phyloP scores from a whole-genome alignment of 441 rosid genomes.

The Codiaeum variegatum region DNA sequence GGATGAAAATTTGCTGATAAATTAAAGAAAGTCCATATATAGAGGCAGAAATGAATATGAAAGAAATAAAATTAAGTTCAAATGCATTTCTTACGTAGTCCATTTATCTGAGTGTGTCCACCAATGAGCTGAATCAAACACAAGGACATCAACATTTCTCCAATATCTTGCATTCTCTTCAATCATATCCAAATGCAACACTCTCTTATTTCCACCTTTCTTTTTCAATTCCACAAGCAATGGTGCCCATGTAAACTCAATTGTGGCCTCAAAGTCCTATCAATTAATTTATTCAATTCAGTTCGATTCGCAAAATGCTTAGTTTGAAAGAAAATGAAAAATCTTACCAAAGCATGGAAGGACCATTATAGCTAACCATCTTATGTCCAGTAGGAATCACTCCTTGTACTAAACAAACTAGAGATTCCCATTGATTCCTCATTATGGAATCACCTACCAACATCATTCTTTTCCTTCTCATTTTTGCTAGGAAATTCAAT shows the following conservation, averaged over 20 bases:
- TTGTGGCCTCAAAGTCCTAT: constrained; percentile 71
- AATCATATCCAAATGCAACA: constrained; percentile 75
- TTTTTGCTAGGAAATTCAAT: constrained; percentile 64
- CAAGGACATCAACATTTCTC: constrained; percentile 77
- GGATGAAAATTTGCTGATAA: neutral
- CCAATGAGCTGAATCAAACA: constrained; percentile 97
- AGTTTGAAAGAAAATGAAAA: no score
- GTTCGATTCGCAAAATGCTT: neutral
- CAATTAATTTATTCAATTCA: neutral
- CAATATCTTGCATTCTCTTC: constrained; percentile 90
- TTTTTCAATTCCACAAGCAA: constrained; percentile 75
- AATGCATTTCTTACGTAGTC: constrained; percentile 59
- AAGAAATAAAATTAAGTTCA: neutral
- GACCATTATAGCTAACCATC: constrained; percentile 64
- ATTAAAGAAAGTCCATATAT: neutral
- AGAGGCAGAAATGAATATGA: neutral
- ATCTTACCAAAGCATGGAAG: constrained; percentile 71
- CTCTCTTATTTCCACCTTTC: constrained; percentile 47
- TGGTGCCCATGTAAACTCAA: constrained; percentile 92
- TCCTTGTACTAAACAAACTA: constrained; percentile 85
- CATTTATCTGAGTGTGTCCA: constrained; percentile 84
- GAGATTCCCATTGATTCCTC: constrained; percentile 98
- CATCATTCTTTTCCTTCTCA: constrained; percentile 82
- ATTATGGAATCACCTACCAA: constrained; percentile 89
- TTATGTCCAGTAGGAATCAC: constrained; percentile 69